These are phyloP conservation scores for Mycena filopes DNA, from an alignment of 768 basidiomycete species.

Conservation along the genomic window DNA sequence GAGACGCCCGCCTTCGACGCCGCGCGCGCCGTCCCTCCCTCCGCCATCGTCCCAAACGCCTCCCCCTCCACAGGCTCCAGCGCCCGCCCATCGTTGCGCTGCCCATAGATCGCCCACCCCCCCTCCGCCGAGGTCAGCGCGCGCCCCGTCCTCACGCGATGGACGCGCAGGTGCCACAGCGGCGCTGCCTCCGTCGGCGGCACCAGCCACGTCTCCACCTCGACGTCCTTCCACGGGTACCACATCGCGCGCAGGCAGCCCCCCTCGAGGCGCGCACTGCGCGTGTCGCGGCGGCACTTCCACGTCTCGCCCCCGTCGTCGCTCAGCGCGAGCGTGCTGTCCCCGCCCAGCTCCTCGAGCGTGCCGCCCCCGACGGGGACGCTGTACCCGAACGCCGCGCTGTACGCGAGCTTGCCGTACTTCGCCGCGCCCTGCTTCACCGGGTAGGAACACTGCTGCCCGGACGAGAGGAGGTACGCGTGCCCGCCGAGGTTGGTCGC, in stretches of 20 bases:
- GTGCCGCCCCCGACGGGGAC: constrained; percentile 75
- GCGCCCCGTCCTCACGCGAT: constrained; percentile 67
- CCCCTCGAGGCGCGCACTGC: constrained; percentile 66
- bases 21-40: constrained; percentile 60
- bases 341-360: constrained; percentile 77
- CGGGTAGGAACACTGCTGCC: constrained; percentile 83
- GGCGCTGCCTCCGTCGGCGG: constrained; percentile 68
- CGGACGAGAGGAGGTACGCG: constrained; percentile 78
- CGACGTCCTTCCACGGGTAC: constrained; percentile 79
- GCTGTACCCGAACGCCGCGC: constrained; percentile 81
- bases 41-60: constrained; percentile 61
- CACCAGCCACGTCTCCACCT: constrained; percentile 80
- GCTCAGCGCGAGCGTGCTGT: constrained; percentile 76
- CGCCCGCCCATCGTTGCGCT: constrained; percentile 67
- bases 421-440: constrained; percentile 84
- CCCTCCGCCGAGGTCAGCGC: constrained; percentile 70
- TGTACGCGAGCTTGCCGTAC: constrained; percentile 83
- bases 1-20: constrained; percentile 70
- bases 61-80: constrained; percentile 59
- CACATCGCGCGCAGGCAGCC: constrained; percentile 74
- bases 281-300: constrained; percentile 73
- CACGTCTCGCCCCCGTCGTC: constrained; percentile 79
- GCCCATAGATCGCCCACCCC: constrained; percentile 78
- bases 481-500: constrained; percentile 70
- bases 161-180: constrained; percentile 77